Percentiles rank a stretch among this genome's conserved stretches.
Conservation (phyloP, 345 rosid genomes). For the sweet orange (Citrus sinensis) region DNA sequence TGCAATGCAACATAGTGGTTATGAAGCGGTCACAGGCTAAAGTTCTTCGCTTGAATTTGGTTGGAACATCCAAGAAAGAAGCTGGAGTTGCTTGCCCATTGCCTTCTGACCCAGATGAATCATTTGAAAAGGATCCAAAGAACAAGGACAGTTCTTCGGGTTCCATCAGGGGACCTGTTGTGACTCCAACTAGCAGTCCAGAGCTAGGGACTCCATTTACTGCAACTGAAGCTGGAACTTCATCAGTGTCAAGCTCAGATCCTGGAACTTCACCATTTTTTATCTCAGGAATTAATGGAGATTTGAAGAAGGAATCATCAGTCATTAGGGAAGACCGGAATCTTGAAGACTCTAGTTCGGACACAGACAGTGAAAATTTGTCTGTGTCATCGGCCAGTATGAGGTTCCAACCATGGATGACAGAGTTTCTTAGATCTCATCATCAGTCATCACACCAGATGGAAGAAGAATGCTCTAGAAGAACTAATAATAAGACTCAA, state of each 20-base stretch:
- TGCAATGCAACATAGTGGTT: constrained; percentile 95
- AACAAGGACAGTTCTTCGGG: constrained; percentile 40
- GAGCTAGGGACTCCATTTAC: constrained; percentile 98
- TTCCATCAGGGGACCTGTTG: constrained; percentile 68
- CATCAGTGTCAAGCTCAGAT: constrained; percentile 95
- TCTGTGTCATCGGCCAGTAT: constrained; percentile 74
- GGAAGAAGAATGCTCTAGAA: constrained; percentile 50
- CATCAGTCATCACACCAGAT: constrained; percentile 44
- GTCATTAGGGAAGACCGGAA: constrained; percentile 52
- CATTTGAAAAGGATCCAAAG: constrained; percentile 39
- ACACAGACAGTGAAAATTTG: constrained; percentile 69
- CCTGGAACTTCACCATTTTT: constrained; percentile 89
- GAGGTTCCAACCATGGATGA: constrained; percentile 89
- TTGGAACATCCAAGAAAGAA: constrained; percentile 60
- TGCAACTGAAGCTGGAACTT: constrained; percentile 88
- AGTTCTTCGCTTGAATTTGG: constrained; percentile 91
- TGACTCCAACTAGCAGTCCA: constrained; percentile 91
- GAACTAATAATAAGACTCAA: constrained; percentile 41
- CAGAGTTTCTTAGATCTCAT: constrained; percentile 51
- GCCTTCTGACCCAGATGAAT: constrained; percentile 44
- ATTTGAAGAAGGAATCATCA: constrained; percentile 61
- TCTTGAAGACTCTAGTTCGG: constrained; percentile 68
- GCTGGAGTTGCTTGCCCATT: constrained; percentile 35
- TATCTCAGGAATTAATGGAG: constrained; percentile 51
- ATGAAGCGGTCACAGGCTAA: constrained; percentile 92